phyloP scores from a whole-genome alignment of 2,329 filamentous ascomycete species.

The Cercospora zeina region DNA sequence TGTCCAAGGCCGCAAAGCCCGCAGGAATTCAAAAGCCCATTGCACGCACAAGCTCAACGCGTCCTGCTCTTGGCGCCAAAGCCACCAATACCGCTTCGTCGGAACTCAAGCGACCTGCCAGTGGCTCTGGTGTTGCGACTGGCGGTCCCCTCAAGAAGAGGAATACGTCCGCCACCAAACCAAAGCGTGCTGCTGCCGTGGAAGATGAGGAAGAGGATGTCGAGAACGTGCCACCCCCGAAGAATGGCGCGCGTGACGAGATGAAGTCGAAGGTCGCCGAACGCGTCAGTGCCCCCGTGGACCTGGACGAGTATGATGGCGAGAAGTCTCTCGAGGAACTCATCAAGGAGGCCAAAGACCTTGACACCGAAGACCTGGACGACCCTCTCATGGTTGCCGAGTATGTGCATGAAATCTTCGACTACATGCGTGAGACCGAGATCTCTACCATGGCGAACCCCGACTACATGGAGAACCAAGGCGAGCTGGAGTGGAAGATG shows the following conservation, averaged over 20 bases:
- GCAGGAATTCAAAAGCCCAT: slow-evolving; percentile 75
- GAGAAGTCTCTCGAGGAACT: slow-evolving; percentile 41
- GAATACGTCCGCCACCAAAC: slow-evolving; percentile 56
- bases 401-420: slow-evolving; percentile 95
- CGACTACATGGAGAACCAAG: slow-evolving; percentile 92
- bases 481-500: slow-evolving; percentile 97
- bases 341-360: slow-evolving; percentile 56
- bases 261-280: slow-evolving; percentile 51
- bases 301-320: slow-evolving; percentile 41
- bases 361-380: slow-evolving; percentile 84
- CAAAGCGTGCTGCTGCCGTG: slow-evolving; percentile 46
- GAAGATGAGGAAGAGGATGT: slow-evolving; percentile 55
- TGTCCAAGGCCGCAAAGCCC: slow-evolving; percentile 76
- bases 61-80: slow-evolving; percentile 65
- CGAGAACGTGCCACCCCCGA: slow-evolving; percentile 69
- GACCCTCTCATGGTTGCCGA: slow-evolving; percentile 98
- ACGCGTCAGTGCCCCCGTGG: slow-evolving; percentile 40
- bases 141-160: slow-evolving; percentile 68
- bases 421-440: slow-evolving; percentile 89
- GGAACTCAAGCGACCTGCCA: slow-evolving; percentile 70
- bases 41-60: slow-evolving; percentile 55
- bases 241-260: slow-evolving; percentile 42
- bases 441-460: slow-evolving; percentile 79
- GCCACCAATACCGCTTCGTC: slow-evolving; percentile 63
- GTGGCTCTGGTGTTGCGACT: slow-evolving; percentile 68